phyloP scores from a whole-genome alignment of 164 flowering plant species.

The Vitis labrusca region DNA sequence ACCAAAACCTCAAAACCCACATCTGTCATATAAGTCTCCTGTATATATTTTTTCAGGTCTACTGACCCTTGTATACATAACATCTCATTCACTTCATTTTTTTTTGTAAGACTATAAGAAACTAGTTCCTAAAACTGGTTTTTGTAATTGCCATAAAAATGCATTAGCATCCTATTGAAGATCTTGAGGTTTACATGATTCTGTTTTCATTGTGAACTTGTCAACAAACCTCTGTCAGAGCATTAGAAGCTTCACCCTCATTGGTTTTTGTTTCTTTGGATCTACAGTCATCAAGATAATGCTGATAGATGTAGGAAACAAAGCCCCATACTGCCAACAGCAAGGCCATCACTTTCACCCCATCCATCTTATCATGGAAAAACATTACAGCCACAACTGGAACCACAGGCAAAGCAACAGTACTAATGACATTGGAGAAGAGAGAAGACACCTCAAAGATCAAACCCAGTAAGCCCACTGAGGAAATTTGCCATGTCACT shows the following conservation, averaged over 20 bases:
- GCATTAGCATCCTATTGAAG: too few species aligned
- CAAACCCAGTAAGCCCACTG: slow-evolving; percentile 28
- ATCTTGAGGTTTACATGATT: background rate
- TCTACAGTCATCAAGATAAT: slow-evolving; percentile 25
- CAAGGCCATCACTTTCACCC: slow-evolving; percentile 31
- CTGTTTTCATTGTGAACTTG: background rate
- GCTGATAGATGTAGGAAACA: slow-evolving; percentile 34
- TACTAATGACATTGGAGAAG: slow-evolving; percentile 37
- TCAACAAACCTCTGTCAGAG: slow-evolving; percentile 5
- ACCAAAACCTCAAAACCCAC: too few species aligned
- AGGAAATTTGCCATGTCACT: slow-evolving; percentile 28
- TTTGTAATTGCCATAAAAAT: too few species aligned
- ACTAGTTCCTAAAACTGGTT: too few species aligned
- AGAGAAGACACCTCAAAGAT: slow-evolving; percentile 36
- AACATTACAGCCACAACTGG: slow-evolving; percentile 33
- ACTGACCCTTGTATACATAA: too few species aligned
- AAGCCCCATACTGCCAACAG: slow-evolving; percentile 38
- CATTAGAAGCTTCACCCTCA: background rate
- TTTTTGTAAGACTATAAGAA: too few species aligned
- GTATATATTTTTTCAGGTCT: too few species aligned
- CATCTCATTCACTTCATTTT: too few species aligned
- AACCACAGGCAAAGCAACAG: slow-evolving; percentile 30
- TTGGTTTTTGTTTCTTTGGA: slow-evolving; percentile 1
- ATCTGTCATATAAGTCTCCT: too few species aligned
- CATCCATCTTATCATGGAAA: slow-evolving; percentile 34